Evolutionary conservation across 1,284 basidiomycete species (phyloP).

Genomic region (Apiotrichum sp.): DNA sequence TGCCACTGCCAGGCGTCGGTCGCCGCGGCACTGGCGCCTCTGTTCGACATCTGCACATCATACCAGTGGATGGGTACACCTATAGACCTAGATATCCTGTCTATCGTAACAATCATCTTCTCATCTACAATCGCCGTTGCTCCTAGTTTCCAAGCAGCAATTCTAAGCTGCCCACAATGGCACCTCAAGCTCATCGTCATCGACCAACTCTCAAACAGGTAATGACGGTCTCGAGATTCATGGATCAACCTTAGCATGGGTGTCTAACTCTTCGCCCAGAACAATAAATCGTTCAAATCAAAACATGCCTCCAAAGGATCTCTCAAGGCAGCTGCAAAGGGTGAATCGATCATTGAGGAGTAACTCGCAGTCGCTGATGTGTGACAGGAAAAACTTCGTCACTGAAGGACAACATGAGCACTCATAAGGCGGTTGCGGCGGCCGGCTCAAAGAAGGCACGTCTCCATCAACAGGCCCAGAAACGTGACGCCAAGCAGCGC

Average conservation of each 20-base stretch:
- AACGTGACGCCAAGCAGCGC: conserved; percentile 59
- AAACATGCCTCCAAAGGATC: conserved; percentile 76
- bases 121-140: too few species aligned
- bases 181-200: conserved; percentile 55
- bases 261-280: background rate
- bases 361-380: background rate
- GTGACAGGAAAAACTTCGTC: conserved; percentile 59
- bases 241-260: too few species aligned
- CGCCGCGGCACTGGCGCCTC: too few species aligned
- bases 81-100: too few species aligned
- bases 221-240: background rate
- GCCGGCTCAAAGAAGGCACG: conserved; percentile 38
- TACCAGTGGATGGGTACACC: too few species aligned
- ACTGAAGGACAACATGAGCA: conserved; percentile 2
- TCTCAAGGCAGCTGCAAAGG: conserved; percentile 74
- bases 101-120: too few species aligned
- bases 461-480: conserved; percentile 40
- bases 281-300: conserved; percentile 81
- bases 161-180: conserved; percentile 11
- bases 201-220: conserved; percentile 81
- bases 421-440: conserved; percentile 20
- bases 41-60: too few species aligned
- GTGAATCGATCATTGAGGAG: conserved; percentile 44
- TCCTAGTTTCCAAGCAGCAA: too few species aligned
- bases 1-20: too few species aligned